These are phyloP conservation scores for Sphenostylis stenocarpa DNA, from an alignment of 306 rosid genomes.

Conservation along the genomic window DNA sequence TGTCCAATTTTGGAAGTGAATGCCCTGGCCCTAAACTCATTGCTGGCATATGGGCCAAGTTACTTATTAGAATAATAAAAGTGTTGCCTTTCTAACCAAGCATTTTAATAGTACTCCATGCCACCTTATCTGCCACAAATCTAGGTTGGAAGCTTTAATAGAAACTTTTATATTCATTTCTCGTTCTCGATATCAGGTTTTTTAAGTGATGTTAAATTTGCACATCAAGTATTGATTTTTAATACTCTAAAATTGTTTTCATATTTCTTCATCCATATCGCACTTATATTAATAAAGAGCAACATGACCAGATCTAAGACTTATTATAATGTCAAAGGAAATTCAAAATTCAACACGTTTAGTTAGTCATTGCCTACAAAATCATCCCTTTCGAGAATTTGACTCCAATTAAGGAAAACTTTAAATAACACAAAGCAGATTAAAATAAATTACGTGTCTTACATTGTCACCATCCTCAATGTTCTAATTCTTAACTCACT, in stretches of 20 bases:
- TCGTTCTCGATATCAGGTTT: no score
- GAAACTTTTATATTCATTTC: no score
- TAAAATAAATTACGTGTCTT: neutral
- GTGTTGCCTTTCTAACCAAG: neutral
- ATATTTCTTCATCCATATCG: neutral
- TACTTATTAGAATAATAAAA: neutral
- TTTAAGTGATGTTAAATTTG: no score
- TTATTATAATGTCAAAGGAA: conserved; percentile 28
- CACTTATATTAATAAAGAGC: neutral
- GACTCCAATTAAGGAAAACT: neutral
- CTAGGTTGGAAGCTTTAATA: no score
- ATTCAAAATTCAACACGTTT: conserved; percentile 33
- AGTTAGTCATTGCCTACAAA: conserved; percentile 15
- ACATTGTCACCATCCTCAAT: neutral
- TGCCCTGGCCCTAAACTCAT: conserved; percentile 7
- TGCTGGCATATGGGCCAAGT: conserved; percentile 18
- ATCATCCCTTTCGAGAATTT: neutral
- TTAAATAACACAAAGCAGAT: neutral
- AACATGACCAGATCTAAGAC: conserved; percentile 25
- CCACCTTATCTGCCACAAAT: neutral
- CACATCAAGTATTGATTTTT: no score
- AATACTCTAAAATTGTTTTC: neutral
- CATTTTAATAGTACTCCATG: neutral
- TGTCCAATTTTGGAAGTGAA: conserved; percentile 24
- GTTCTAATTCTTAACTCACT: neutral